Evolutionary conservation across 202 grass and related monocot genomes (phyloP).

Genomic region (Miscanthus sacchariflorus): DNA sequence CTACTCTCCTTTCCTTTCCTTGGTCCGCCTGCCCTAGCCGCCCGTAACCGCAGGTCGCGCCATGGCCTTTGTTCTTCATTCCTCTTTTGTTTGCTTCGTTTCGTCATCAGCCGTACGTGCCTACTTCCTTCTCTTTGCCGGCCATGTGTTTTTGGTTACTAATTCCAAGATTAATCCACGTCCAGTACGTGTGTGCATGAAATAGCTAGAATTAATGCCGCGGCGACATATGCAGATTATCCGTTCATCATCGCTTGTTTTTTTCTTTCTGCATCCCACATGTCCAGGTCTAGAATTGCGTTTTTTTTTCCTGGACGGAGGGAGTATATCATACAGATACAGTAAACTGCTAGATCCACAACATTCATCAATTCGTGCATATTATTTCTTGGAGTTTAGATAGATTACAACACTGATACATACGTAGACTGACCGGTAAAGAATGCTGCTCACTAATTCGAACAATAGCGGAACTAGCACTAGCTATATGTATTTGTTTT

Average conservation of each 20-base stretch:
- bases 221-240: no score
- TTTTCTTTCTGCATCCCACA: no score
- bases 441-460: no score
- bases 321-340: no score
- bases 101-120: conserved; percentile 7
- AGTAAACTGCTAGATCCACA: neutral
- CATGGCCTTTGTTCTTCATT: neutral
- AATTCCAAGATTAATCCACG: conserved; percentile 8
- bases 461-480: no score
- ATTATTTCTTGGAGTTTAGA: neutral
- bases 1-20: neutral
- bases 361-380: neutral
- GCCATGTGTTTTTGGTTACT: neutral
- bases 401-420: no score
- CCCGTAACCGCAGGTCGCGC: no score
- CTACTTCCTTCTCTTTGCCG: neutral
- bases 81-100: neutral
- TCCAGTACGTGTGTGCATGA: neutral
- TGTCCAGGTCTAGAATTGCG: no score
- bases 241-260: neutral
- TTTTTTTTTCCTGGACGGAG: no score
- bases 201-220: neutral
- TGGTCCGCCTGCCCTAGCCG: neutral
- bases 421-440: no score
- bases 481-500: no score